A percentile compares a stretch with the other conserved stretches of the same genome.
Evolutionary conservation across 148 eudicot species (phyloP).

Genomic region (Persicaria tinctoria): DNA sequence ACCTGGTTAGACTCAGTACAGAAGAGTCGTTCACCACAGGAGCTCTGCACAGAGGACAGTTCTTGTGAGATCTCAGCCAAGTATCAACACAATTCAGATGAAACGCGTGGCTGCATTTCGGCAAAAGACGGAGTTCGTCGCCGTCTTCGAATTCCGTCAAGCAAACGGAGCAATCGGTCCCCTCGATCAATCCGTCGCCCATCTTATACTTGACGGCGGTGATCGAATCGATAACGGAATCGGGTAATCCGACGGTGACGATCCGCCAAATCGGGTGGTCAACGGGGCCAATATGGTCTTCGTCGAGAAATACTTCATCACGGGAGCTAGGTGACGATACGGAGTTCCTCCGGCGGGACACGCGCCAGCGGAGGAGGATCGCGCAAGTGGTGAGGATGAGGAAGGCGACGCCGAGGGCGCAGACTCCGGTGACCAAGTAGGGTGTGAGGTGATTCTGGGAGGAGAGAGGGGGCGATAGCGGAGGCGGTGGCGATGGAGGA

Average conservation of each 20-base stretch:
- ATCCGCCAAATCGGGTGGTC: constrained; percentile 56
- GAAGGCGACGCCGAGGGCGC: constrained; percentile 36
- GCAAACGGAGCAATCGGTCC: constrained; percentile 50
- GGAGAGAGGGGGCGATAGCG: background rate
- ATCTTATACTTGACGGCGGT: constrained; percentile 36
- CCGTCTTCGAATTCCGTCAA: constrained; percentile 51
- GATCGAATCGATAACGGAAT: constrained; percentile 48
- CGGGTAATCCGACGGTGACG: constrained; percentile 39
- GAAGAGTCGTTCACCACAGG: constrained; percentile 26
- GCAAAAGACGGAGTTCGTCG: constrained; percentile 52
- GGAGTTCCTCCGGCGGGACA: constrained; percentile 17
- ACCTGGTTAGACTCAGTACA: background rate
- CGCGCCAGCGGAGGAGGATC: constrained; percentile 17
- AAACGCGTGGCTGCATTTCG: constrained; percentile 69
- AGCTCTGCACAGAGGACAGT: constrained; percentile 65
- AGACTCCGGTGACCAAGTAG: constrained; percentile 22
- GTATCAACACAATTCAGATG: constrained; percentile 50
- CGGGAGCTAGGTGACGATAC: background rate
- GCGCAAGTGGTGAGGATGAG: constrained; percentile 31
- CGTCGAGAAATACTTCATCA: constrained; percentile 12
- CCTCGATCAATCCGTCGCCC: constrained; percentile 33
- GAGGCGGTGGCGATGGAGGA: constrained; percentile 1
- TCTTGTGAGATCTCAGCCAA: constrained; percentile 57
- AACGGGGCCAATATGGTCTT: constrained; percentile 10
- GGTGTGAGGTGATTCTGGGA: constrained; percentile 21